Base-by-base conservation (phyloP, 78 protist genomes). In the Dictyostelium capitatum region DNA sequence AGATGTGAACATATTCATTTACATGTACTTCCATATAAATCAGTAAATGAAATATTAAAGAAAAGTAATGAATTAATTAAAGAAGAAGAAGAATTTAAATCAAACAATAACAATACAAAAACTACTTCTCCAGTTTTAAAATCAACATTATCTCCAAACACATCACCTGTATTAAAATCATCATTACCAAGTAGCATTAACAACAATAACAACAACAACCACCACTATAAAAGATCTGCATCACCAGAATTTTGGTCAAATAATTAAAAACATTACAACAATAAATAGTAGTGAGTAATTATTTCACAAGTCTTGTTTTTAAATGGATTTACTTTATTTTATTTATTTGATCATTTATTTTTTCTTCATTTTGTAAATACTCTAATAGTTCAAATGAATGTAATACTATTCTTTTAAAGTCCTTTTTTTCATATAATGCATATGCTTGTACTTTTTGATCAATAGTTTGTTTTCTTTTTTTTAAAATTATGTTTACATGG, bases 131-230 rank as follows among this genome's bases (percentile, higher is more conserved):
- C 69, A 59, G 25, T 30, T 23, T 59, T 59, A 20, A 59, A n/a
- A 59, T 15, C 69, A 7, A n/a, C 69, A 6, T 17, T 14, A 17
- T 20, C 19, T 56, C 23, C 19, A 5, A 59, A 20, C 25, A 59
- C 69, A 7, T 59, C 69, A n/a, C 69, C 69, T 23, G 25, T 30
- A 10, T 59, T 59, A 59, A 59, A 59, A 59, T 59, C 69, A 59
- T 3, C 43, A 37, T 37, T 37, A 3, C 69, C 69, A 59, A 59
- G 8, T 56, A 20, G 7, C 0, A 59, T 20, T 19, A 59, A 59
- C 25, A n/a, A 20, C 19, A 20, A 20, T 56, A 56, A 56, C 14
- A 17, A 56, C n/a, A 56, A 20, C n/a, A 56, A 20, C 23, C 1
- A 8, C 25, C 14, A 57, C n/a, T 28, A 2, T n/a, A 25, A 20